Base-by-base conservation (phyloP, 1,139 yeast species). In the Candida neerlandica region DNA sequence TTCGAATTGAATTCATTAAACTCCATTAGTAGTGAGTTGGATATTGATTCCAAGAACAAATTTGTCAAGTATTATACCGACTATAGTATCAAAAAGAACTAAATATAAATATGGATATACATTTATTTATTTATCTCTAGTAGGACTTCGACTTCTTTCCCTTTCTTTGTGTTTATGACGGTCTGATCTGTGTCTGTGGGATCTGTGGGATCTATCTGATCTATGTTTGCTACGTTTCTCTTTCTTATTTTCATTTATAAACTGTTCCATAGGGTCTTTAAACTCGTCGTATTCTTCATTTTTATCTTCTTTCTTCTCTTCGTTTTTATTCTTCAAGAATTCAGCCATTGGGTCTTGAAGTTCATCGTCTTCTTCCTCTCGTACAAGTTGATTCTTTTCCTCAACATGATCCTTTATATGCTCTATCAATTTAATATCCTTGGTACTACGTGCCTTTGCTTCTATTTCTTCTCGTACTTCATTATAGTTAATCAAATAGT, bases 21-120 rank as follows among this genome's bases (percentile, higher is more conserved):
- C 48, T 55, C 62, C 21, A 66, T 71, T 26, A 68, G 66, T 19
- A 51, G 55, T 12, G 61, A 67, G 44, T 64, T 73, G 51, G 54
- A 59, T 42, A 54, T 69, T 19, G 49, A 53, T 7, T 68, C 68
- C 43, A 73, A 73, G 55, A 58, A 58, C 19, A 63, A 62, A 46
- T 75, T 75, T 53, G 69, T 64, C 55, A 55, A 58, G n/a, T 73
- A 72, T 55, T 75, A 70, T 54, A 56, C 60, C 38, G 60, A 63
- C 26, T 49, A 57, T 51, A 52, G 54, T 39, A 53, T 58, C 9
- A 55, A 57, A 40, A 50, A 49, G 34, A 32, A 42, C 12, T 32
- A 42, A 42, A 42, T 29, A 41, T 15, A 41, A 15, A 11, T 12
- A n/a, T 39, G 5, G 21, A 39, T 14, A 39, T 39, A 11, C 9